A percentile compares a stretch with the other conserved stretches of the same genome.
phyloP scores from a whole-genome alignment of 331 rosid species.

The Erythrophleum ivorense region DNA sequence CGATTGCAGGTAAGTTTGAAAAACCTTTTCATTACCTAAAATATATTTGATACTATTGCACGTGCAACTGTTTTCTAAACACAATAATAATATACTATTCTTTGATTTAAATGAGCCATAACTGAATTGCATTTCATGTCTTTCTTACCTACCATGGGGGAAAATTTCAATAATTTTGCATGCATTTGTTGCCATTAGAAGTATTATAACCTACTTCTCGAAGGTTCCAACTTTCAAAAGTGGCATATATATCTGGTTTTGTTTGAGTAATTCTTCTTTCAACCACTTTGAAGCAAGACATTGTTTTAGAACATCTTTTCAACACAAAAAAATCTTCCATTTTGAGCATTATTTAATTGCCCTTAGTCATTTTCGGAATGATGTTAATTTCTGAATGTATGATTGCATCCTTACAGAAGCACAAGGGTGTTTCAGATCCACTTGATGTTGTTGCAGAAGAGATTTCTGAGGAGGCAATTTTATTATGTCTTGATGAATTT shows the following conservation, averaged over 20 bases:
- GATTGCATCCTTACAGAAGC: conserved; percentile 64
- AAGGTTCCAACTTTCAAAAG: not conserved
- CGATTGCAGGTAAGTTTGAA: conserved; percentile 77
- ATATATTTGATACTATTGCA: not conserved
- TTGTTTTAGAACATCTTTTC: conserved; percentile 1
- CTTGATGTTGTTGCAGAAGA: conserved; percentile 91
- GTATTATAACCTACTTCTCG: not conserved
- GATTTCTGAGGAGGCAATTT: conserved; percentile 85
- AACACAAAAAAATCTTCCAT: conserved; percentile 15
- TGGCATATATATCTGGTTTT: not conserved
- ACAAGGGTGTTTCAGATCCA: conserved; percentile 93
- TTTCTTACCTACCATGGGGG: not conserved
- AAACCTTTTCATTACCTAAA: conserved; percentile 22
- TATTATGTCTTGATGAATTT: conserved; percentile 94
- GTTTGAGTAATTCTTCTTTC: not conserved
- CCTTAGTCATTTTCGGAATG: conserved; percentile 18
- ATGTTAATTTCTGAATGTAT: conserved; percentile 27
- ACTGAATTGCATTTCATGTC: conserved; percentile 9
- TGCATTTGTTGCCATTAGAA: not conserved
- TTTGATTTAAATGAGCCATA: not conserved
- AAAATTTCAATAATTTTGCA: not conserved
- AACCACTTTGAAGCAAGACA: conserved; percentile 18
- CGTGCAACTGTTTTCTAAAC: conserved; percentile 16
- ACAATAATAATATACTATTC: conserved; percentile 9
- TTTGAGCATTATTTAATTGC: conserved; percentile 34